Conservation (phyloP, 192 early-diverging fungal species). For the Coemansia sp. region DNA sequence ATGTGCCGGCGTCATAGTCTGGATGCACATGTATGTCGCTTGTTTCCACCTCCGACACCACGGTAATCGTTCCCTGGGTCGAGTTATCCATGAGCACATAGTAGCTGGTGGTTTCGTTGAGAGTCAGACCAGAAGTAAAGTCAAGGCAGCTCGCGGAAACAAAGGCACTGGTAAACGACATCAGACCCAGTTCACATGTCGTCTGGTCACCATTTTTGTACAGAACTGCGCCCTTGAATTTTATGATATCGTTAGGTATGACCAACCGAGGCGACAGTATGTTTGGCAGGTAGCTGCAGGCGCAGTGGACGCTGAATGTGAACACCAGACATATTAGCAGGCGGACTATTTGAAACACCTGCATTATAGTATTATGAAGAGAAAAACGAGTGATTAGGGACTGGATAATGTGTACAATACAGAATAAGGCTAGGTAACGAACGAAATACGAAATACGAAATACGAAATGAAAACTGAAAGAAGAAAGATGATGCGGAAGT, state of each 20-base stretch:
- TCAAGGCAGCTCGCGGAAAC: slow-evolving; percentile 29
- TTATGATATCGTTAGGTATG: slow-evolving; percentile 4
- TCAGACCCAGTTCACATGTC: slow-evolving; percentile 33
- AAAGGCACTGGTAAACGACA: slow-evolving; percentile 17
- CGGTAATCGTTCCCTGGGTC: not conserved
- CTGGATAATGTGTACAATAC: not conserved
- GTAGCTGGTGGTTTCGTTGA: slow-evolving; percentile 17
- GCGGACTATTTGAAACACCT: not conserved
- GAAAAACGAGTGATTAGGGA: not conserved
- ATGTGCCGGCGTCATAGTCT: slow-evolving; percentile 12
- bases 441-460: not conserved
- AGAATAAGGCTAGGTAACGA: not conserved
- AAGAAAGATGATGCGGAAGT: not conserved
- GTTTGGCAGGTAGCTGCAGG: not conserved
- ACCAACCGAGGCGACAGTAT: not conserved
- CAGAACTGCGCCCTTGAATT: slow-evolving; percentile 14
- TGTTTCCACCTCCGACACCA: not conserved
- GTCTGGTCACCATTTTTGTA: slow-evolving; percentile 24
- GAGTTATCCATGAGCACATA: slow-evolving; percentile 18
- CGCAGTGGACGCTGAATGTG: not conserved
- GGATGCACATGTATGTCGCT: slow-evolving; percentile 31
- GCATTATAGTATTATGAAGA: slow-evolving; percentile 2
- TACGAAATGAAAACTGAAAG: not conserved
- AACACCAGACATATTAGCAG: slow-evolving; percentile 3
- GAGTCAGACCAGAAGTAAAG: not conserved